phyloP scores from a whole-genome alignment of 176 grass and related monocot genomes.

The Secale cereale region DNA sequence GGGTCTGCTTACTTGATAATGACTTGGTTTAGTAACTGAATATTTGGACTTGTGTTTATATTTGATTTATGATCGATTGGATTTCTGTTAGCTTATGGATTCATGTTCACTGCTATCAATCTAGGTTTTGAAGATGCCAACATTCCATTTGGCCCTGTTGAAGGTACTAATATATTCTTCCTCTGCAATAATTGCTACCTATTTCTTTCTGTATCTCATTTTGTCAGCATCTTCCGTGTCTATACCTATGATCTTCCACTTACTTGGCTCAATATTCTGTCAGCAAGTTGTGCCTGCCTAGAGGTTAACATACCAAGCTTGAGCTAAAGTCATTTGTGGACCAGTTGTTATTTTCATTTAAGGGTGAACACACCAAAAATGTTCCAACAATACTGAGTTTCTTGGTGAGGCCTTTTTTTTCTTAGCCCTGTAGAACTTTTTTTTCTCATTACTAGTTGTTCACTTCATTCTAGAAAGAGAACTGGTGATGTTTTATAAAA shows the following conservation, averaged over 20 bases:
- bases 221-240: not conserved
- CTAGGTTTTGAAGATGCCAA: constrained; percentile 88
- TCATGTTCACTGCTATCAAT: constrained; percentile 23
- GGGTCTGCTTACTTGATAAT: not conserved
- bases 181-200: not conserved
- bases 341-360: not conserved
- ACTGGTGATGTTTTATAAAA: not conserved
- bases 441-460: not conserved
- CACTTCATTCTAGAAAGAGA: not conserved
- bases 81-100: constrained; percentile 5
- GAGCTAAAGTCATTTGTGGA: constrained; percentile 12
- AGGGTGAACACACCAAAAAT: not conserved
- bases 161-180: constrained; percentile 56
- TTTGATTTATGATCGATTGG: not conserved
- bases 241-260: not conserved
- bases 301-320: constrained; percentile 4
- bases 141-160: constrained; percentile 80
- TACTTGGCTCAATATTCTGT: constrained; percentile 13
- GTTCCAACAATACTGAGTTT: constrained; percentile 3
- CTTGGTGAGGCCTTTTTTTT: not conserved
- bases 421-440: not conserved
- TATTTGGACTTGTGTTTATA: constrained; percentile 1
- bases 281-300: not conserved
- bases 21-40: not conserved
- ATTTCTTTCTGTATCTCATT: not conserved